Evolutionary conservation across 495 filamentous ascomycete species (phyloP).

Genomic region (Aspergillus carlsbadensis): DNA sequence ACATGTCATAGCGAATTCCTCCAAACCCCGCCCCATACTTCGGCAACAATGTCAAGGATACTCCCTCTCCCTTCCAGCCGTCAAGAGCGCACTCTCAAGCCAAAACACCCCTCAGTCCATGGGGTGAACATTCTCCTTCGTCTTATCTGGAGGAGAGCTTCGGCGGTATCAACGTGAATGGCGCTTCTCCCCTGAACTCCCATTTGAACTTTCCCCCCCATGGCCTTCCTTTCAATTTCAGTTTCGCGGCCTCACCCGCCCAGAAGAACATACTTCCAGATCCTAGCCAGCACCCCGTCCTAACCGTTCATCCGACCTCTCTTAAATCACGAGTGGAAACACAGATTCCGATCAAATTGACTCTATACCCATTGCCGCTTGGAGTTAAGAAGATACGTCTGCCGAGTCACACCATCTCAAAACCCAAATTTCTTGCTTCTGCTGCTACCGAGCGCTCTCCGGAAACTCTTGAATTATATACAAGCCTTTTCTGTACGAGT

Average conservation of each 20-base stretch:
- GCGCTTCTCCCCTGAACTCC: constrained; percentile 35
- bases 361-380: constrained; percentile 66
- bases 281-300: constrained; percentile 32
- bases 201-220: constrained; percentile 34
- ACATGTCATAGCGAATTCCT: constrained; percentile 20
- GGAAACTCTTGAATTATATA: constrained; percentile 78
- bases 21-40: constrained; percentile 32
- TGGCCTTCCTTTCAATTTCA: constrained; percentile 35
- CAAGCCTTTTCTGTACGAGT: constrained; percentile 83
- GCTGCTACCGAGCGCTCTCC: constrained; percentile 54
- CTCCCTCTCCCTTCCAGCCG: constrained; percentile 44
- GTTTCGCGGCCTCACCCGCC: constrained; percentile 35
- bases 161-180: constrained; percentile 44
- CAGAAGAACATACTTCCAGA: constrained; percentile 26
- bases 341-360: constrained; percentile 81
- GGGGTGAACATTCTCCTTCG: constrained; percentile 53
- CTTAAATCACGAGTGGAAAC: constrained; percentile 92
- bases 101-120: constrained; percentile 46
- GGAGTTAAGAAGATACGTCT: constrained; percentile 79
- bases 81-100: constrained; percentile 40
- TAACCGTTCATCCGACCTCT: constrained; percentile 63
- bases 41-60: constrained; percentile 41
- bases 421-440: constrained; percentile 80
- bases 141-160: constrained; percentile 49
- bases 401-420: constrained; percentile 84